These are phyloP conservation scores for Spergularia azorica DNA, from an alignment of 179 eudicot species.

Conservation along the genomic window DNA sequence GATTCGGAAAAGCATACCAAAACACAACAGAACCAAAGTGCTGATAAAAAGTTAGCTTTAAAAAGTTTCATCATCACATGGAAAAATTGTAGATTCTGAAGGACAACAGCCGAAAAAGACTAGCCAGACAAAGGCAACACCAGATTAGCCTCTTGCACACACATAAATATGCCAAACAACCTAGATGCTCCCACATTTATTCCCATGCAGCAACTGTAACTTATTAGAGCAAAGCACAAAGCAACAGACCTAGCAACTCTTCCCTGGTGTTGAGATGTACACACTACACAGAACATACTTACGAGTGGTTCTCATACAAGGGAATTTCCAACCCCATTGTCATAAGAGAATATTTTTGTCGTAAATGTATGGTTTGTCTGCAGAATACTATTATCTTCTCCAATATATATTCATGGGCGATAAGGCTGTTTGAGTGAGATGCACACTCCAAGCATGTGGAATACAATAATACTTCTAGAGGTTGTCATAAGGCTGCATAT, in stretches of 20 bases:
- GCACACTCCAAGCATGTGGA: neutral
- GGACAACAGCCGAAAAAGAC: neutral
- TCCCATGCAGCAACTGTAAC: too few species aligned
- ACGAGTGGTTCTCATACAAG: too few species aligned
- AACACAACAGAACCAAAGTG: neutral
- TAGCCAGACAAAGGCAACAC: neutral
- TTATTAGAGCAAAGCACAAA: too few species aligned
- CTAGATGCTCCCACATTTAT: too few species aligned
- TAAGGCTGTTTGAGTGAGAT: neutral
- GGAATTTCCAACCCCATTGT: too few species aligned
- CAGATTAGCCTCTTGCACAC: neutral
- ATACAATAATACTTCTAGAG: too few species aligned
- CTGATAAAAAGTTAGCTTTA: neutral
- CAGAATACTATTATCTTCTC: neutral
- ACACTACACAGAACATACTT: too few species aligned
- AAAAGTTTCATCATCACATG: neutral
- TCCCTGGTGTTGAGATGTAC: too few species aligned
- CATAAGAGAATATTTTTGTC: too few species aligned
- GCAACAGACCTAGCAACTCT: too few species aligned
- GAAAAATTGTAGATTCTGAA: neutral
- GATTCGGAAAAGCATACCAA: neutral
- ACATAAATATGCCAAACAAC: too few species aligned
- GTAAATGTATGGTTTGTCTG: neutral
- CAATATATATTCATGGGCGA: neutral
- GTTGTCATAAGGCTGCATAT: neutral